These are phyloP conservation scores for Acer saccharum DNA, from an alignment of 345 rosid genomes.

Conservation along the genomic window DNA sequence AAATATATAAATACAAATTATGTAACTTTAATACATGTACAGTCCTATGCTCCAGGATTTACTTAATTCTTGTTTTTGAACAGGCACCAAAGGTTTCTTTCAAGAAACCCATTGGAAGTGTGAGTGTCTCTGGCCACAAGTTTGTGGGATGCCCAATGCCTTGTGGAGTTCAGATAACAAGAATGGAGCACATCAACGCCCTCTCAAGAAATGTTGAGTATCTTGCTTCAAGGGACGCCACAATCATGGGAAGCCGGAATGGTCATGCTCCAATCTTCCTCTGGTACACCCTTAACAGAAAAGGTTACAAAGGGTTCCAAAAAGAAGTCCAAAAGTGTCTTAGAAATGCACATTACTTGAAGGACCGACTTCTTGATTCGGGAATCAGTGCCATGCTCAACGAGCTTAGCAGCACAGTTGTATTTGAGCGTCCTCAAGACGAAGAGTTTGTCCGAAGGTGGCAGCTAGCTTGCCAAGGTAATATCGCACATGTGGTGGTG, in stretches of 20 bases:
- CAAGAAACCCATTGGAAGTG: slow-evolving; percentile 95
- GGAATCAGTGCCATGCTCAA: slow-evolving; percentile 94
- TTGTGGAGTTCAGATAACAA: slow-evolving; percentile 91
- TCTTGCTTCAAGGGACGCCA: slow-evolving; percentile 97
- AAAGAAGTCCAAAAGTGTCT: slow-evolving; percentile 97
- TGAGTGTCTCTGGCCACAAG: slow-evolving; percentile 94
- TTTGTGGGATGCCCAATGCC: slow-evolving; percentile 99
- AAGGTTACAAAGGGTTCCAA: slow-evolving; percentile 93
- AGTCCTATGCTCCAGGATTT: neutral
- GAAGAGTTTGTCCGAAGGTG: slow-evolving; percentile 90
- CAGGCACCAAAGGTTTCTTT: slow-evolving; percentile 94
- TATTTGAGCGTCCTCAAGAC: slow-evolving; percentile 86
- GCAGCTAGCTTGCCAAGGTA: slow-evolving; percentile 95
- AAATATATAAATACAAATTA: neutral
- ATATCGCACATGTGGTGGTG: slow-evolving; percentile 88
- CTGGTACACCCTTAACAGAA: slow-evolving; percentile 89
- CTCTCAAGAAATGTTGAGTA: slow-evolving; percentile 90
- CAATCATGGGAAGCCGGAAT: slow-evolving; percentile 98
- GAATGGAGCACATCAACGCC: slow-evolving; percentile 78
- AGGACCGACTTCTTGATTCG: slow-evolving; percentile 57
- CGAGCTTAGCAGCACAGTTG: slow-evolving; percentile 94
- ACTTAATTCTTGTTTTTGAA: slow-evolving; percentile 17
- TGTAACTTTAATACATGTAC: neutral
- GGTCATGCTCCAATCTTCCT: slow-evolving; percentile 97
- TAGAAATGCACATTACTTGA: slow-evolving; percentile 86